A percentile compares a stretch with the other conserved stretches of the same genome.
phyloP scores from a whole-genome alignment of 352 stramenopile species.

The Globisporangium emineosum region DNA sequence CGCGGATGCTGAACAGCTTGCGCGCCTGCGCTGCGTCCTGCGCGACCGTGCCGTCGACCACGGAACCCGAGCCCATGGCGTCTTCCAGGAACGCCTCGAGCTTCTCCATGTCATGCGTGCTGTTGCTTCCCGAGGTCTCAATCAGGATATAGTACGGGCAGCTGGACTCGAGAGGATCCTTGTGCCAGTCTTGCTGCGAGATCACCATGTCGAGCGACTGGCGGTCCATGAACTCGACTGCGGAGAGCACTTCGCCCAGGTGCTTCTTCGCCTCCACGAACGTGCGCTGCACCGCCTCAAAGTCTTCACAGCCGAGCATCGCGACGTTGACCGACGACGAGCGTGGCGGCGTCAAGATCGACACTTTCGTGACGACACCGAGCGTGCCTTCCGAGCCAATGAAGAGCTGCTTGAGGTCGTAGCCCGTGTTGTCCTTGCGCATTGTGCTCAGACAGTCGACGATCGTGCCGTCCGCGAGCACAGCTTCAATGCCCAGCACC shows the following conservation, averaged over 20 bases:
- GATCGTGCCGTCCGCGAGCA: slow-evolving; percentile 89
- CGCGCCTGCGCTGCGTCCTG: slow-evolving; percentile 89
- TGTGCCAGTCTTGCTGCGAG: slow-evolving; percentile 58
- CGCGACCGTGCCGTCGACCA: slow-evolving; percentile 91
- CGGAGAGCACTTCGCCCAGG: slow-evolving; percentile 93
- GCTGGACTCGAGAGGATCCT: slow-evolving; percentile 56
- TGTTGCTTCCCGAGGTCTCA: slow-evolving; percentile 93
- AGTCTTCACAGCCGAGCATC: slow-evolving; percentile 89
- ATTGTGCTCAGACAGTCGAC: slow-evolving; percentile 91
- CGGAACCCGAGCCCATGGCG: slow-evolving; percentile 60
- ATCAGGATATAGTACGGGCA: slow-evolving; percentile 94
- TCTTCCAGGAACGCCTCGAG: slow-evolving; percentile 82
- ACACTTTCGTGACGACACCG: slow-evolving; percentile 92
- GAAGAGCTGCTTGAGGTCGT: slow-evolving; percentile 97
- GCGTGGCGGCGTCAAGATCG: slow-evolving; percentile 70
- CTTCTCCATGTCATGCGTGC: slow-evolving; percentile 91
- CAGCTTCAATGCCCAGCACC: slow-evolving; percentile 94
- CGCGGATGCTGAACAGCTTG: slow-evolving; percentile 94
- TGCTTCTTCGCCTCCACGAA: slow-evolving; percentile 84
- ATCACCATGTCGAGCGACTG: slow-evolving; percentile 87
- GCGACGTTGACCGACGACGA: slow-evolving; percentile 85
- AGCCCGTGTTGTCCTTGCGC: slow-evolving; percentile 98
- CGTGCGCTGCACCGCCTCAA: slow-evolving; percentile 76
- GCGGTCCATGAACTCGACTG: slow-evolving; percentile 95
- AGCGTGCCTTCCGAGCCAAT: slow-evolving; percentile 96